These are phyloP conservation scores for Fusarium denticulatum DNA, from an alignment of 2,329 filamentous ascomycete genomes.

Conservation along the genomic window DNA sequence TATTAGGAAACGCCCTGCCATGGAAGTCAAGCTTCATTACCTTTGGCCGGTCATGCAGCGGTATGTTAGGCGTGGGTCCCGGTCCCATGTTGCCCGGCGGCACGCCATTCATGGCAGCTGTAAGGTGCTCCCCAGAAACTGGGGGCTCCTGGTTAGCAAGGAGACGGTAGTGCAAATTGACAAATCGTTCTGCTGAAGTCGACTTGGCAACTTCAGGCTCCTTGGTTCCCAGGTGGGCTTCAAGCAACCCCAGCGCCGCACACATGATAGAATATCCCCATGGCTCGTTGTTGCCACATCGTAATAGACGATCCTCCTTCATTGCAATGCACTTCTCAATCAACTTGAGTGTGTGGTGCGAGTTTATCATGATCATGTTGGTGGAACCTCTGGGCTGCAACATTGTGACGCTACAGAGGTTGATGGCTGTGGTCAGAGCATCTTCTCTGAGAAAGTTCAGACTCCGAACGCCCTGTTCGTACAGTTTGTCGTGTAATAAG, in stretches of 20 bases:
- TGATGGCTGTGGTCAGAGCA: slow-evolving; percentile 67
- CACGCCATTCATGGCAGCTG: slow-evolving; percentile 38
- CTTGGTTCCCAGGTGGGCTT: slow-evolving; percentile 68
- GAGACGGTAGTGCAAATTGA: slow-evolving; percentile 67
- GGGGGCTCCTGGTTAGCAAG: slow-evolving; percentile 63
- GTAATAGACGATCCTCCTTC: slow-evolving; percentile 68
- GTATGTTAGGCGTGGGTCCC: slow-evolving; percentile 46
- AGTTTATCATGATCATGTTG: slow-evolving; percentile 71
- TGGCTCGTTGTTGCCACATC: slow-evolving; percentile 71
- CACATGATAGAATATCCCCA: slow-evolving; percentile 74
- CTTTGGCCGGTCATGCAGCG: slow-evolving; percentile 52
- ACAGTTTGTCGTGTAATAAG: slow-evolving; percentile 68
- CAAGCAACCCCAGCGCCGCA: slow-evolving; percentile 66
- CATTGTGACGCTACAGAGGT: slow-evolving; percentile 69
- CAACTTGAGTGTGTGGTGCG: slow-evolving; percentile 67
- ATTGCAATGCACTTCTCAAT: slow-evolving; percentile 69
- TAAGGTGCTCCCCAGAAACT: slow-evolving; percentile 46
- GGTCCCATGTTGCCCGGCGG: slow-evolving; percentile 40
- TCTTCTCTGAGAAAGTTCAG: slow-evolving; percentile 71
- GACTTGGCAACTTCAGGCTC: slow-evolving; percentile 67
- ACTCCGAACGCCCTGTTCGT: slow-evolving; percentile 66
- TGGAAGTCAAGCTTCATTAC: slow-evolving; percentile 48
- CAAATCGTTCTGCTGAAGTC: slow-evolving; percentile 67
- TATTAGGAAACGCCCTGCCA: slow-evolving; percentile 45
- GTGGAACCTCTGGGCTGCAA: slow-evolving; percentile 67